Evolutionary conservation across 2,329 filamentous ascomycete genomes (phyloP), one percentile per base, ranked within the genome.

Genomic region (Sclerotinia spermophila): DNA sequence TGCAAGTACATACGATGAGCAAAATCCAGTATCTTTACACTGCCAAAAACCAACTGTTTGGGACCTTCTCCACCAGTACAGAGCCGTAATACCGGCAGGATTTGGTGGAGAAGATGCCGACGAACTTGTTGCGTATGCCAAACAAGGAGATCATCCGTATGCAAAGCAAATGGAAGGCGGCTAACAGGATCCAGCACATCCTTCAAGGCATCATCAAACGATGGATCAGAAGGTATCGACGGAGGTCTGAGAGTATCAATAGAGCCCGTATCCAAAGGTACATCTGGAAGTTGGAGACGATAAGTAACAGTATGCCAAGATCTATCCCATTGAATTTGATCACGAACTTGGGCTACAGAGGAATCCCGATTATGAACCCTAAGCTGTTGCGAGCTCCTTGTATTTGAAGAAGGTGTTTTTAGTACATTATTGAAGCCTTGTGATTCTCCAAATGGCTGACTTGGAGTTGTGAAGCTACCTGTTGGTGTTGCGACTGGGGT

Each of bases 61-160:
- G 84, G 80, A 71, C 78, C 76, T 58, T 82, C 80, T 71, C 71
- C 66, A n/a, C 73, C 59, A 48, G 69, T 69, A 24, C 74, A 85
- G 33, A 82, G 82, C 17, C 83, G 80, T 45, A 90, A 81, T 68
- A 87, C 77, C 30, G 87, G 87, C 69, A 88, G 80, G 24, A 89
- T 86, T 76, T 88, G 84, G 72, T 85, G 83, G 40, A 87, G 80
- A 75, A 89, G 90, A 78, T 90, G 88, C 72, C 84, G 82, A 55
- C 87, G 83, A 56, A 87, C 86, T 79, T 90, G 87, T 70, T 86
- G 84, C 35, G 84, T 85, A 77, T 90, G 86, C 88, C 88, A 90
- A 38, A 82, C 78, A 38, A 89, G 75, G 53, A 90, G 80, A 75
- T 89, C 84, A 53, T 88, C 86, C 21, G 84, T 87, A 71, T 85